Evolutionary conservation across 2,329 filamentous ascomycete genomes (phyloP).

Genomic region (Penicillium sclerotiorum): DNA sequence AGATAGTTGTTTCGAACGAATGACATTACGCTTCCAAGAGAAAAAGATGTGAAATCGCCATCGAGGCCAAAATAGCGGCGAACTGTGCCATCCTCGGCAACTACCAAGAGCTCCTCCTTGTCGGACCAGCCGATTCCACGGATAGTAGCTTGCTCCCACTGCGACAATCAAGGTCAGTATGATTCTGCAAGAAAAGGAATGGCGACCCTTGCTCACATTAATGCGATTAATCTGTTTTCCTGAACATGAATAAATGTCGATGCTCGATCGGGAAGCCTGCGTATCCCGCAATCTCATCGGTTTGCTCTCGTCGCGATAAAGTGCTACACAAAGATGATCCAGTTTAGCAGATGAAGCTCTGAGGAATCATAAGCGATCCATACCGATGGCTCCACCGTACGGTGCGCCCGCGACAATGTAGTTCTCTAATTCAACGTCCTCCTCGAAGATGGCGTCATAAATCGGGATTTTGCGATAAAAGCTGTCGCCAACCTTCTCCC

Average conservation of each 20-base stretch:
- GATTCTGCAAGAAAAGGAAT: not conserved
- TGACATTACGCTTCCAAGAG: conserved; percentile 70
- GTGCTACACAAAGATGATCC: conserved; percentile 54
- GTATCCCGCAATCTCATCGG: conserved; percentile 75
- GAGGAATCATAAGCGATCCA: conserved; percentile 26
- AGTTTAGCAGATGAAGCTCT: not conserved
- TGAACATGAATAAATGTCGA: conserved; percentile 92
- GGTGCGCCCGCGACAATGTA: conserved; percentile 89
- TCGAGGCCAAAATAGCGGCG: conserved; percentile 90
- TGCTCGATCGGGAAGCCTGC: conserved; percentile 74
- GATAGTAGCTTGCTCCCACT: conserved; percentile 89
- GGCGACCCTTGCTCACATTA: conserved; percentile 48
- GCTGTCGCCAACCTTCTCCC: conserved; percentile 89
- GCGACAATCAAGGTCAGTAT: not conserved
- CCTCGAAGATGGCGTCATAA: conserved; percentile 90
- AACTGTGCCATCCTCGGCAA: conserved; percentile 87
- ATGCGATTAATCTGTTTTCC: conserved; percentile 85
- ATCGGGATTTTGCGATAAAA: conserved; percentile 96
- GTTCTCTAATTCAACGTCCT: conserved; percentile 91
- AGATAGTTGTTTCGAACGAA: not conserved
- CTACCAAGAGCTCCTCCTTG: conserved; percentile 85
- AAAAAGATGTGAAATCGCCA: conserved; percentile 93
- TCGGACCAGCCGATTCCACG: conserved; percentile 94
- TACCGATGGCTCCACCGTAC: conserved; percentile 92
- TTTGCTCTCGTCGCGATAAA: conserved; percentile 85